A percentile compares a stretch with the other conserved stretches of the same genome.
Evolutionary conservation across 2,329 filamentous ascomycete genomes (phyloP).

Genomic region (Pleoardoris graminearum): DNA sequence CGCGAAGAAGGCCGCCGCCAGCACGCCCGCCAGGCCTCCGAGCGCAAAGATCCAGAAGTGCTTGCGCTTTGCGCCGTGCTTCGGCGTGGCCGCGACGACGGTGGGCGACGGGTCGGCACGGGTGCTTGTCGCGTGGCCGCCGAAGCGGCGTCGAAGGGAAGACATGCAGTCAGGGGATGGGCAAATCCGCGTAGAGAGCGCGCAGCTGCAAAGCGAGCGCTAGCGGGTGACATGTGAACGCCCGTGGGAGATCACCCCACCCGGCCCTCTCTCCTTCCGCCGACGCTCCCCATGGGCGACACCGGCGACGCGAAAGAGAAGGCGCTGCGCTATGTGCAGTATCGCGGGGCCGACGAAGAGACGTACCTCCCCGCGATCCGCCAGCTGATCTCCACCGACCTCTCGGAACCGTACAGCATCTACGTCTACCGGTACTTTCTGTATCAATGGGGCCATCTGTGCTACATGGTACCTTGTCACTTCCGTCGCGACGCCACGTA

Average conservation of each 20-base stretch:
- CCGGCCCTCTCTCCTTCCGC: background rate
- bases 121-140: constrained; percentile 22
- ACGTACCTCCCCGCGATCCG: constrained; percentile 82
- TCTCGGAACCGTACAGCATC: constrained; percentile 98
- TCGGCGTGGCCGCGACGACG: constrained; percentile 56
- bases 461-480: constrained; percentile 72
- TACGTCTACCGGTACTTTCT: constrained; percentile 99
- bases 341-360: constrained; percentile 62
- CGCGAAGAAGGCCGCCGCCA: constrained; percentile 89
- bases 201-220: background rate
- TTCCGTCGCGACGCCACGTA: background rate
- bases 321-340: constrained; percentile 61
- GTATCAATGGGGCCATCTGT: constrained; percentile 97
- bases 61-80: constrained; percentile 41
- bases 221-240: constrained; percentile 6
- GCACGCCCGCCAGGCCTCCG: constrained; percentile 85
- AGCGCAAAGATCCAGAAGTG: constrained; percentile 83
- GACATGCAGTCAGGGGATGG: no score
- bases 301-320: constrained; percentile 7
- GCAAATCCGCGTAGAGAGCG: no score
- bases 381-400: constrained; percentile 89
- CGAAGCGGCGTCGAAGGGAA: constrained; percentile 44
- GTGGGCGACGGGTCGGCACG: constrained; percentile 33
- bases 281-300: constrained; percentile 18
- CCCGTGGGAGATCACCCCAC: background rate